A percentile compares a stretch with the other conserved stretches of the same genome.
These are phyloP conservation scores for Apiospora hydei DNA, from an alignment of 2,329 filamentous ascomycete genomes.

Conservation along the genomic window DNA sequence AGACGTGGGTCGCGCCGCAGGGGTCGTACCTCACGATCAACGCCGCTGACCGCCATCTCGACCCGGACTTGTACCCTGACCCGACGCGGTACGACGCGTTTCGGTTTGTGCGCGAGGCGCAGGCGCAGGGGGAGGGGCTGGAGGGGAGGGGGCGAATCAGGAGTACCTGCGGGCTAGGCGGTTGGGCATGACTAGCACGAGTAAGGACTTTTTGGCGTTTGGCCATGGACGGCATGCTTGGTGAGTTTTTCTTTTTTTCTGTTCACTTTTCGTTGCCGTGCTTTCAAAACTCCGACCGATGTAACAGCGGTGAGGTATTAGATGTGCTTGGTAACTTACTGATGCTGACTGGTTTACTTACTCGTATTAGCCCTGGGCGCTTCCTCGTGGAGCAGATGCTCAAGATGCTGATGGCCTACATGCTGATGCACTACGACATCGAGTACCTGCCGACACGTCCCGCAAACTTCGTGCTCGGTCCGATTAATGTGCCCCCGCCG, in stretches of 20 bases:
- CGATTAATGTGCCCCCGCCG: constrained; percentile 18
- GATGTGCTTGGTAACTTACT: background rate
- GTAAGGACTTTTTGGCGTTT: constrained; percentile 20
- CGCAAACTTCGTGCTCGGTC: constrained; percentile 16
- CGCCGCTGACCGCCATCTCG: constrained; percentile 19
- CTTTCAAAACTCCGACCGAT: background rate
- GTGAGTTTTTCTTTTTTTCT: background rate
- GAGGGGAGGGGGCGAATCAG: constrained; percentile 4
- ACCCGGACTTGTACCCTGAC: constrained; percentile 12
- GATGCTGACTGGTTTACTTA: background rate
- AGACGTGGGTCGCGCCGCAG: constrained; percentile 9
- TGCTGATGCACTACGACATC: constrained; percentile 21
- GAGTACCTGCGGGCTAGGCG: constrained; percentile 8
- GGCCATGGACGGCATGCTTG: constrained; percentile 17
- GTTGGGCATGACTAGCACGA: constrained; percentile 20
- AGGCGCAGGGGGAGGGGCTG: background rate
- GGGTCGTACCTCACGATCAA: constrained; percentile 21
- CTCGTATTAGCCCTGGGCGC: background rate
- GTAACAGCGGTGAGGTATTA: background rate
- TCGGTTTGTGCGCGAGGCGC: constrained; percentile 2
- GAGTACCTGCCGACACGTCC: constrained; percentile 9
- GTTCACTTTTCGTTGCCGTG: too few species aligned
- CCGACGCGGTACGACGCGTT: constrained; percentile 21
- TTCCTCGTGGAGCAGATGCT: constrained; percentile 22
- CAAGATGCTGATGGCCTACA: constrained; percentile 21